Evolutionary conservation across 139 green algal genomes (phyloP), one percentile per base, ranked within the genome.

Genomic region (Coccomyxa sp.): DNA sequence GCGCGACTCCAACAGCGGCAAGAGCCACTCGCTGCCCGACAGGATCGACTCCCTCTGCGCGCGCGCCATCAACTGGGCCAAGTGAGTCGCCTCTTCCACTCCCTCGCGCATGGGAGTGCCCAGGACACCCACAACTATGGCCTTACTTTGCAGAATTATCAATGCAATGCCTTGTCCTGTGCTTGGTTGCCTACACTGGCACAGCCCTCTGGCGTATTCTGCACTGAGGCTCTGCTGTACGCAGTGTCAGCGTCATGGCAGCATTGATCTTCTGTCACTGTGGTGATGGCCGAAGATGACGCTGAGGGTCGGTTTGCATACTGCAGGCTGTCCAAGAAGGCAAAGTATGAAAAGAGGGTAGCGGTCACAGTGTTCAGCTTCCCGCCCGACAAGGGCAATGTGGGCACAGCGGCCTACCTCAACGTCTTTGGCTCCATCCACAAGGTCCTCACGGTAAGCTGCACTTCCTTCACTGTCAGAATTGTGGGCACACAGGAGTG

Each of bases 371-470:
- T 99, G 24, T 99, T 99, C 95, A 93, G 82, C 85, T 99, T 99
- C 91, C 96, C 96, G 14, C 96, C 96, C 31, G 96, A 99, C 92
- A 99, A 99, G 91, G 96, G 96, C 87, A 99, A 99, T 80, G 96
- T 99, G 10, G 96, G 96, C 78, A 99, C 96, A 33, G 96, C 96
- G 40, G 96, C 96, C 64, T 99, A 99, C 92, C 91, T 99, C 72
- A 99, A 99, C 79, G 96, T 99, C 12, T 99, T 99, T 85, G 93
- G 95, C 71, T 98, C 94, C 85, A 99, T 99, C 90, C 94, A 88
- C 92, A 72, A 80, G 12, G 93, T 97, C 72, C 89, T 98, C 41
- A 91, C 94, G 72, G 72, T 73, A 36, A 7, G 27, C 24, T 22
- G 1, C 40, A 5, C 5, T 6, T n/a, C n/a, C n/a, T n/a, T n/a